phyloP scores from a whole-genome alignment of 768 basidiomycete species.

The Mycena latifolia region DNA sequence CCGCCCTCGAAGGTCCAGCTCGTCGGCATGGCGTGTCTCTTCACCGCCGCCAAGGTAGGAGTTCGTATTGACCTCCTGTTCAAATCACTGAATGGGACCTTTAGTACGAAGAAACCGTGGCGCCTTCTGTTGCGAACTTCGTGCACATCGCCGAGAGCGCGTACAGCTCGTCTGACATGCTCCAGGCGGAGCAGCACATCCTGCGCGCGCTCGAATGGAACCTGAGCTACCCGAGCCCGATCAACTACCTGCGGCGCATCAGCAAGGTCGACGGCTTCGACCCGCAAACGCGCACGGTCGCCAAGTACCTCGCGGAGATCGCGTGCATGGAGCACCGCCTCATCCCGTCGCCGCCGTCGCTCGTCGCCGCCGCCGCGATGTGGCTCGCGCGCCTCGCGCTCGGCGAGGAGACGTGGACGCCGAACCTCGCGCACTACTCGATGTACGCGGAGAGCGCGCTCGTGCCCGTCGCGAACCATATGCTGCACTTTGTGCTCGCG shows the following conservation, averaged over 20 bases:
- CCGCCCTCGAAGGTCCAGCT: conserved; percentile 90
- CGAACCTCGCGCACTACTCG: conserved; percentile 90
- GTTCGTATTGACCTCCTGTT: too few relatives aligned
- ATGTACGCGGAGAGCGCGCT: conserved; percentile 86
- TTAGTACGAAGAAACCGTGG: conserved; percentile 94
- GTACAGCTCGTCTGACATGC: conserved; percentile 83
- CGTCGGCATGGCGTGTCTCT: conserved; percentile 89
- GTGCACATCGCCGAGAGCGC: conserved; percentile 83
- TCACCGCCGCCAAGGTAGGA: conserved; percentile 88
- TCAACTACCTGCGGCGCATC: conserved; percentile 89
- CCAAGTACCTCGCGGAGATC: conserved; percentile 93
- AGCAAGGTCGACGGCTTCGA: conserved; percentile 97
- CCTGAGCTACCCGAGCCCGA: conserved; percentile 87
- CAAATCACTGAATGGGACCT: too few relatives aligned
- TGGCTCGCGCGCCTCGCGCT: conserved; percentile 89
- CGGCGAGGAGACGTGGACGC: conserved; percentile 82
- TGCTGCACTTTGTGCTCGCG: conserved; percentile 89
- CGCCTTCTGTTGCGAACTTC: conserved; percentile 87
- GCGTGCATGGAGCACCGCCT: conserved; percentile 85
- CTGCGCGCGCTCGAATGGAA: conserved; percentile 90
- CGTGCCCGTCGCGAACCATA: conserved; percentile 84
- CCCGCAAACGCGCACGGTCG: conserved; percentile 85
- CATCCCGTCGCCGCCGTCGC: conserved; percentile 78
- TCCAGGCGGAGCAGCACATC: conserved; percentile 91
- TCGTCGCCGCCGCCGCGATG: conserved; percentile 85